Base-by-base conservation (phyloP, 139 green algal species). In the Chlamydomonas urium region DNA sequence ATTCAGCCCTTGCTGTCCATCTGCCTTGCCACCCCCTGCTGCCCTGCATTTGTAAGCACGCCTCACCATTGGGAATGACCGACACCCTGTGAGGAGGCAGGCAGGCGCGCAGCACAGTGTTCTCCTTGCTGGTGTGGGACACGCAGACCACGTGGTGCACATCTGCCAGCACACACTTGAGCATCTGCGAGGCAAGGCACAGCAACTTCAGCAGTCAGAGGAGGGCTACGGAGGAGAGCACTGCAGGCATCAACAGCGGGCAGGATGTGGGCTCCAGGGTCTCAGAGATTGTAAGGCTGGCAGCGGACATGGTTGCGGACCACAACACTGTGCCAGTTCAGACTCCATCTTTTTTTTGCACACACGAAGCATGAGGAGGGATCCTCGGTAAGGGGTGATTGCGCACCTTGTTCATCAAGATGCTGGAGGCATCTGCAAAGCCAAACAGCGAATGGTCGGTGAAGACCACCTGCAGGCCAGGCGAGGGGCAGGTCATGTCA, bases 361-460 rank as follows among this genome's bases (percentile, higher is more conserved):
- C n/a, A n/a, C n/a, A n/a, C n/a, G 17, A 17, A 53, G 14, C 45
- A 53, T 53, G 45, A n/a, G n/a, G n/a, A n/a, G n/a, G n/a, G n/a
- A n/a, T n/a, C n/a, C n/a, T n/a, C n/a, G n/a, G n/a, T n/a, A n/a
- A n/a, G n/a, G 17, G 45, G n/a, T n/a, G n/a, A n/a, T n/a, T n/a
- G n/a, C n/a, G n/a, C 24, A 79, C 56, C 82, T 97, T 95, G 84
- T 98, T 99, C n/a, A 88, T 89, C 6, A 90, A 37, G 56, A 98
- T 97, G 81, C 77, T 89, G 35, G 66, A 53, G 23, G 79, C 69
- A 66, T 97, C 93, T 19, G 91, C 88, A 83, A 99, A 98, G 19
- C 95, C 95, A 60, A 97, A 96, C 31, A 99, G 85, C 0, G 91
- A 97, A 79, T 99, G 95, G 84, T 98, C 94, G 0, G 95, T 99